Base-by-base conservation (phyloP, 2,329 filamentous ascomycete genomes). In the Monosporascus cannonballus region DNA sequence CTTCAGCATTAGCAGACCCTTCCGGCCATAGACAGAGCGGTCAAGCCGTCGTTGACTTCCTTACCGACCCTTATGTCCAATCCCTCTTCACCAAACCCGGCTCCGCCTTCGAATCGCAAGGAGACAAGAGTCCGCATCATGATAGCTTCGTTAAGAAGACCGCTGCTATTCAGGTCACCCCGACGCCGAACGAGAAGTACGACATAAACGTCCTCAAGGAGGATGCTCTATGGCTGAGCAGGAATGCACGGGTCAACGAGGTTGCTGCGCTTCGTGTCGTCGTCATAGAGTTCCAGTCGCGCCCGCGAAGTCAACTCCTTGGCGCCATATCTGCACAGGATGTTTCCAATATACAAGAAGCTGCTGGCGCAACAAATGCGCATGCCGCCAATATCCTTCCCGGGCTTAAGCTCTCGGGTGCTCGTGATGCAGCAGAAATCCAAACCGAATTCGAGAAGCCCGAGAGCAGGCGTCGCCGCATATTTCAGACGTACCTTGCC, bases 151-250 rank as follows among this genome's bases (percentile, higher is more conserved):
- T 95, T 55, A 88, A 88, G 20, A 91, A 86, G 70, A 96, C 89
- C 1, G 88, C 91, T 22, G 88, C 91, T 5, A 95, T 96, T 56
- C 87, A 96, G 67, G 83, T 91, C 48, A 83, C 89, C 1, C 84
- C 87, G 18, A 81, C 81, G 5, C 75, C 81, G 14, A 83, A 81
- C 61, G 79, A 81, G 41, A 81, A 81, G 52, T 89, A 87, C 66
- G 83, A 92, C 64, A 76, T 96, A 59, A 84, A 87, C 39, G 76
- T 87, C 64, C 83, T 97, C 67, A 96, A 96, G 72, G 81, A 83
- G 47, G 92, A 97, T 73, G 82, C 90, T 36, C 68, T 87, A 60
- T 97, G 92, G 91, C 75, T 99, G 56, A 92, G 90, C 70, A 83
- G 87, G 62, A 83, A 86, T 64, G 83, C 85, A 49, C 78, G 82